Evolutionary conservation across 257 asterid species (phyloP).

Genomic region (Solanum microdontum): DNA sequence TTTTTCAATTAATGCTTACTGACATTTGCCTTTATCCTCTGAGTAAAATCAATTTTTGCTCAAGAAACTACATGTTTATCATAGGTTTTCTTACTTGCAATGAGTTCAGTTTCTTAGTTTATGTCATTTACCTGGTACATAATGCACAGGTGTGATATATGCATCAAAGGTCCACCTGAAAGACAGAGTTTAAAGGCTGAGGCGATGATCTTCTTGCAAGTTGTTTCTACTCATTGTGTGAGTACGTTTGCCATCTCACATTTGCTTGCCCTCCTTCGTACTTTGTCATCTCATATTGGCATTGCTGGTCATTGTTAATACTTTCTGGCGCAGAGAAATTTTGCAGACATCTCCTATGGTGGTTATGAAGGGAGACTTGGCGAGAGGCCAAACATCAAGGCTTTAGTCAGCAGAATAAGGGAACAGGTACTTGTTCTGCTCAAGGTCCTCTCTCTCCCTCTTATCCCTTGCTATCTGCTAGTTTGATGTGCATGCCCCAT

Average conservation of each 20-base stretch:
- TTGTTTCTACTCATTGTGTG: slow-evolving; percentile 38
- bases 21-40: not conserved
- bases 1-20: not conserved
- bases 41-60: not conserved
- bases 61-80: not conserved
- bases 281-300: not conserved
- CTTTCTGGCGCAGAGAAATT: slow-evolving; percentile 25
- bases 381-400: slow-evolving; percentile 41
- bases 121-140: not conserved
- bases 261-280: not conserved
- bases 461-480: not conserved
- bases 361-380: slow-evolving; percentile 18
- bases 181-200: slow-evolving; percentile 50
- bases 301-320: not conserved
- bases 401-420: slow-evolving; percentile 49
- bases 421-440: slow-evolving; percentile 35
- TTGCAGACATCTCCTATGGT: slow-evolving; percentile 21
- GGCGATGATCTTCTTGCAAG: slow-evolving; percentile 40
- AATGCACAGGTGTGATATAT: slow-evolving; percentile 54
- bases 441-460: not conserved
- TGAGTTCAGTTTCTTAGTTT: not conserved
- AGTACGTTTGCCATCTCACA: slow-evolving; percentile 13
- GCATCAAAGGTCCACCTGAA: slow-evolving; percentile 57
- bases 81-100: not conserved
- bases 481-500: not conserved